phyloP scores from a whole-genome alignment of 768 basidiomycete genomes.

The Tricholoma hemisulphureum region DNA sequence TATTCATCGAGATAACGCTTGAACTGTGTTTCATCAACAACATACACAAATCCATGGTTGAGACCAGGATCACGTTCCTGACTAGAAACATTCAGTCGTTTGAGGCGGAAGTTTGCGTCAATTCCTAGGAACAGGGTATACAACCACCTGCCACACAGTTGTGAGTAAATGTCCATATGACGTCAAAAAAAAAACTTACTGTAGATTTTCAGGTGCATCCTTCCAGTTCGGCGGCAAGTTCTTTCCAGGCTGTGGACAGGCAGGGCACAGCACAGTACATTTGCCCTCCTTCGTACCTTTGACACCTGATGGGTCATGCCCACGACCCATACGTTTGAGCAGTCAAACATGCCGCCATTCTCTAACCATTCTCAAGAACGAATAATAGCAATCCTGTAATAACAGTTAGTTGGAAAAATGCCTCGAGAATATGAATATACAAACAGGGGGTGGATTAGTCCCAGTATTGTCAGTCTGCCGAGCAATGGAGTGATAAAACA shows the following conservation, averaged over 20 bases:
- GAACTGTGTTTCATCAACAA: slow-evolving; percentile 5
- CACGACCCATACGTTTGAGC: slow-evolving; percentile 19
- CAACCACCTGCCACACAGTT: slow-evolving; percentile 7
- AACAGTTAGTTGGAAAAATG: no score
- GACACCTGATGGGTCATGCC: slow-evolving; percentile 20
- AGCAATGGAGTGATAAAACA: no score
- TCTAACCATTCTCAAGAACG: slow-evolving; percentile 15
- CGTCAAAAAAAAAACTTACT: background rate
- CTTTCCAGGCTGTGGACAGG: slow-evolving; percentile 26
- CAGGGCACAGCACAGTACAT: slow-evolving; percentile 25
- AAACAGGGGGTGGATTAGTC: background rate
- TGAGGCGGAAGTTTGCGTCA: slow-evolving; percentile 25
- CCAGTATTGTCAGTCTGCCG: no score
- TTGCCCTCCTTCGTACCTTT: slow-evolving; percentile 12
- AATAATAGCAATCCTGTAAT: slow-evolving; percentile 17
- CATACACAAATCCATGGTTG: slow-evolving; percentile 10
- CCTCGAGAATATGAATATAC: no score
- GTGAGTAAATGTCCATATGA: background rate
- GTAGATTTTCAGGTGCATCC: slow-evolving; percentile 5
- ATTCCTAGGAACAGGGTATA: slow-evolving; percentile 18
- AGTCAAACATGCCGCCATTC: slow-evolving; percentile 17
- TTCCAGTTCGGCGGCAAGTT: slow-evolving; percentile 27
- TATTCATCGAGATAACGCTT: background rate
- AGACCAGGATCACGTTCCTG: slow-evolving; percentile 16
- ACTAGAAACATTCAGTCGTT: slow-evolving; percentile 16